phyloP scores from a whole-genome alignment of 208 protist species.

The Leishmania arabica region DNA sequence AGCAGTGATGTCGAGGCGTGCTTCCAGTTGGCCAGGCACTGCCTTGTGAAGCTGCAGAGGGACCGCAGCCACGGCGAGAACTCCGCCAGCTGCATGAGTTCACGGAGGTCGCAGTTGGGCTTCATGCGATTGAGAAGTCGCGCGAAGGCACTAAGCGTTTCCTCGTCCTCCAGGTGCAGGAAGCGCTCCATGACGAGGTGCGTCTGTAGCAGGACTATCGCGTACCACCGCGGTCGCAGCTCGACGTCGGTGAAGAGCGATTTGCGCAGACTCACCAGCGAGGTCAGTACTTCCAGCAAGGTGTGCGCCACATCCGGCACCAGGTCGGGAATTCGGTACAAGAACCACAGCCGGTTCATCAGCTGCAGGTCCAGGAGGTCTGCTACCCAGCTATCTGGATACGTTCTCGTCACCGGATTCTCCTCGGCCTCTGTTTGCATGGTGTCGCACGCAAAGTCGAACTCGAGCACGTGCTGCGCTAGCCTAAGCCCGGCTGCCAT shows the following conservation, averaged over 20 bases:
- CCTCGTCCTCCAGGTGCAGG: constrained; percentile 46
- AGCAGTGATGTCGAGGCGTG: constrained; percentile 27
- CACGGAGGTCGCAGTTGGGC: constrained; percentile 53
- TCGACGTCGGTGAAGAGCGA: constrained; percentile 22
- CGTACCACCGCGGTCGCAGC: constrained; percentile 39
- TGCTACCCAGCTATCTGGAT: constrained; percentile 15
- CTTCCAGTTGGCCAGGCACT: constrained; percentile 32
- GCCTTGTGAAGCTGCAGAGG: constrained; percentile 29
- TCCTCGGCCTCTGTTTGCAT: constrained; percentile 9
- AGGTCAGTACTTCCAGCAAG: constrained; percentile 25
- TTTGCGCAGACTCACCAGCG: constrained; percentile 24
- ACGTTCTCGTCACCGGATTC: constrained; percentile 22
- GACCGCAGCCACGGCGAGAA: constrained; percentile 38
- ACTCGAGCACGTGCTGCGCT: constrained; percentile 29
- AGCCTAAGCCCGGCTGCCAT: constrained; percentile 17
- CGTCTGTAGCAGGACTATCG: constrained; percentile 48
- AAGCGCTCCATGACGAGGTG: constrained; percentile 50
- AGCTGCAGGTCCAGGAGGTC: constrained; percentile 24
- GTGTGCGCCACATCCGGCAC: constrained; percentile 23
- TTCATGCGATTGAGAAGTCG: constrained; percentile 61
- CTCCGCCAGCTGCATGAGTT: constrained; percentile 41
- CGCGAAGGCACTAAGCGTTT: constrained; percentile 35
- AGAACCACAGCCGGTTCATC: constrained; percentile 23
- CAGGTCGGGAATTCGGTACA: constrained; percentile 26
- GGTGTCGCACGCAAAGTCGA: constrained; percentile 32